Evolutionary conservation across 441 rosid genomes (phyloP).

Genomic region (Gossypium trilobum): DNA sequence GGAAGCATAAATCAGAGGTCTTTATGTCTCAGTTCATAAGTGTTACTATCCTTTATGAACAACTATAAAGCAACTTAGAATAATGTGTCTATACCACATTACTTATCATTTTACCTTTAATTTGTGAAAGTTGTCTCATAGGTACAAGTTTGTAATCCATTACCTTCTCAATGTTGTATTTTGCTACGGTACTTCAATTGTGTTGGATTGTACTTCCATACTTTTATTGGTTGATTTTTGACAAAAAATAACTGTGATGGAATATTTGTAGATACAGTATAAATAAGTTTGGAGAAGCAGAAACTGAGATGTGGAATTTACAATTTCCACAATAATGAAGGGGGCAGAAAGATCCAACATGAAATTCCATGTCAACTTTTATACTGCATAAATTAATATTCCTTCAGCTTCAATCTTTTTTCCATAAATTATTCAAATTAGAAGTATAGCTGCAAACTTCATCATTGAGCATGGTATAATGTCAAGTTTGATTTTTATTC

Average conservation of each 20-base stretch:
- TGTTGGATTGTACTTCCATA: neutral
- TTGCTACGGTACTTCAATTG: neutral
- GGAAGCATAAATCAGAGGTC: neutral
- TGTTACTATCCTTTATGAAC: neutral
- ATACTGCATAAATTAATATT: neutral
- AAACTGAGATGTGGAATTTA: neutral
- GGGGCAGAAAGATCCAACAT: neutral
- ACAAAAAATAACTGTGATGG: neutral
- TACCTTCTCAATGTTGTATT: neutral
- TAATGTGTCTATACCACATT: neutral
- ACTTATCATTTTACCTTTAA: neutral
- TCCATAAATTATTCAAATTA: neutral
- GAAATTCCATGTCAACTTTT: neutral
- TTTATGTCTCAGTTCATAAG: neutral
- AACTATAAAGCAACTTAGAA: neutral
- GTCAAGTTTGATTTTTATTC: neutral
- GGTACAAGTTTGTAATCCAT: neutral
- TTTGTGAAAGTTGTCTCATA: neutral
- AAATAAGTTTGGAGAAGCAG: neutral
- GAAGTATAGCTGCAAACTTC: neutral
- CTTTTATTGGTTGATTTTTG: neutral
- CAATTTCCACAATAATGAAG: neutral
- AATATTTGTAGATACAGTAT: neutral
- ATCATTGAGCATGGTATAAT: neutral
- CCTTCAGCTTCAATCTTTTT: neutral